Conservation (phyloP, 805 yeast species). For the Cyberlindnera petersonii region DNA sequence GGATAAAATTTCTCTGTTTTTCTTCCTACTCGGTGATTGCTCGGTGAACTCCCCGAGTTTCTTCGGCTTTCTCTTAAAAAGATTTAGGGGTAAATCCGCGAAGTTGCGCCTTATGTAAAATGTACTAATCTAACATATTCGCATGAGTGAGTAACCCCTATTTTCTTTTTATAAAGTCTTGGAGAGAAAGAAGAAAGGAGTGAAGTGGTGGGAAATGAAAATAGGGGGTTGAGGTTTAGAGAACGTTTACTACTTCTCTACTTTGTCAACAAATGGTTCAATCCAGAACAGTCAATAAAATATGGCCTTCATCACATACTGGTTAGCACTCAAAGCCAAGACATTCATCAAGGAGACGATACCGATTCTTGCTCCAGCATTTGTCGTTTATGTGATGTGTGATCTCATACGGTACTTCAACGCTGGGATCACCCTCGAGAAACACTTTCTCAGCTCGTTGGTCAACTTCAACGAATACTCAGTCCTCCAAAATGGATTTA, state of each 20-base stretch:
- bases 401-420: conserved; percentile 14
- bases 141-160: no score
- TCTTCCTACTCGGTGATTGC: no score
- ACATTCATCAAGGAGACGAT: conserved; percentile 15
- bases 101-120: no score
- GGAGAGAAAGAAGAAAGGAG: no score
- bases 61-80: no score
- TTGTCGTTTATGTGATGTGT: conserved; percentile 18
- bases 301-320: not conserved
- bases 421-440: conserved; percentile 4
- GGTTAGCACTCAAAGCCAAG: conserved; percentile 8
- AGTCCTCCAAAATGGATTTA: conserved; percentile 16
- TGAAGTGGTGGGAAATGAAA: no score
- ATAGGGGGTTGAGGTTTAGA: not conserved
- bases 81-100: no score
- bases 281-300: not conserved
- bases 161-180: no score
- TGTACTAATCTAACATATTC: no score
- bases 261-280: no score
- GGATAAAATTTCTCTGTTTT: no score
- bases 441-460: conserved; percentile 18
- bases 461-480: conserved; percentile 17
- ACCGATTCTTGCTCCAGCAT: conserved; percentile 19
- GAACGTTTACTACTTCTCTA: not conserved
- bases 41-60: no score